phyloP scores from a whole-genome alignment of 805 yeast species.

The Limtongia smithiae region DNA sequence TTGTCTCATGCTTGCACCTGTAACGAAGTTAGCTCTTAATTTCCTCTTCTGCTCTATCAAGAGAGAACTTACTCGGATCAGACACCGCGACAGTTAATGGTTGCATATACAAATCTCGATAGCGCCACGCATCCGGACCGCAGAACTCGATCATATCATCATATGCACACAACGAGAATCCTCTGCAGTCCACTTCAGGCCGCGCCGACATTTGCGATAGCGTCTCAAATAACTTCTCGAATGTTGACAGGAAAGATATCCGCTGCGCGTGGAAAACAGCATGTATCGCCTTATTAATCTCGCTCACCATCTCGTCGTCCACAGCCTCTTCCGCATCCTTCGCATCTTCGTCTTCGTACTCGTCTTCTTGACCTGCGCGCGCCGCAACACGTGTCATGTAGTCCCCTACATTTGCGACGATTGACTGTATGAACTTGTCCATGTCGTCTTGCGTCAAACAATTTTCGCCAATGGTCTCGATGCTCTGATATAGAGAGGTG shows the following conservation, averaged over 20 bases:
- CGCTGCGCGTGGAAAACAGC: constrained; percentile 64
- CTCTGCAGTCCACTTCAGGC: constrained; percentile 61
- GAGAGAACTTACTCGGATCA: constrained; percentile 28
- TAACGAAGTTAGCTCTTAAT: constrained; percentile 33
- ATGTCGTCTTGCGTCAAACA: constrained; percentile 50
- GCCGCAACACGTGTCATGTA: constrained; percentile 65
- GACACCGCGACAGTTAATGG: constrained; percentile 62
- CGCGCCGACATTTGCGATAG: constrained; percentile 60
- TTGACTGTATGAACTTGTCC: constrained; percentile 53
- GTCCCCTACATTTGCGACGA: constrained; percentile 60
- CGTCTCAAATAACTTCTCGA: constrained; percentile 61
- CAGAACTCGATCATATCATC: constrained; percentile 78
- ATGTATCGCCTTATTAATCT: constrained; percentile 71
- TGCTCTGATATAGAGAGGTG: constrained; percentile 61
- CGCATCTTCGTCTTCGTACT: constrained; percentile 62
- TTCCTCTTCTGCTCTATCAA: no score
- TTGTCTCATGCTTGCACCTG: constrained; percentile 64
- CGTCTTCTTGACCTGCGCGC: constrained; percentile 41
- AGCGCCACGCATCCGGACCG: constrained; percentile 63
- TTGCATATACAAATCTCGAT: constrained; percentile 60
- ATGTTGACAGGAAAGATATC: constrained; percentile 57
- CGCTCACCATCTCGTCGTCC: constrained; percentile 87
- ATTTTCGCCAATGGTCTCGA: constrained; percentile 63
- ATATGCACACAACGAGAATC: constrained; percentile 75
- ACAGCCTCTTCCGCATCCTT: constrained; percentile 78